Percentiles rank a stretch among this genome's conserved stretches.
Conservation (phyloP, 768 basidiomycete species). For the Candolleomyces eurysporus region DNA sequence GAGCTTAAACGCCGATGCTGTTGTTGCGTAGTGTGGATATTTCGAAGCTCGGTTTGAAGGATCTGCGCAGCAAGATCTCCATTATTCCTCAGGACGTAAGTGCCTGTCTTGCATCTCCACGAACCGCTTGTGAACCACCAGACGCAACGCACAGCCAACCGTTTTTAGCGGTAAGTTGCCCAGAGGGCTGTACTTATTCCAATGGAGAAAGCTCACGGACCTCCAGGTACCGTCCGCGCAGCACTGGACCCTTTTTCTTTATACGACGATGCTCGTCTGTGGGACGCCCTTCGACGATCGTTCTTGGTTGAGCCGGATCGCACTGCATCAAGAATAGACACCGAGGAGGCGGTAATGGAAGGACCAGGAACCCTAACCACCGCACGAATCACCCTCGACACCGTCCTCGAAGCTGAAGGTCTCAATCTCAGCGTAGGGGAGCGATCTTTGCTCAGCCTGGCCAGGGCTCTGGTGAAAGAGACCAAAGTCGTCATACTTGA, state of each 20-base stretch:
- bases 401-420: conserved; percentile 75
- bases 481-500: conserved; percentile 76
- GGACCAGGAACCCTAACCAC: conserved; percentile 5
- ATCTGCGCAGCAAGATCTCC: conserved; percentile 56
- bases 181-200: too few species aligned
- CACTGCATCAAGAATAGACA: conserved; percentile 36
- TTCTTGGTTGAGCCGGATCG: conserved; percentile 27
- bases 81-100: conserved; percentile 71
- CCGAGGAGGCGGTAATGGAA: conserved; percentile 39
- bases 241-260: conserved; percentile 59
- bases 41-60: conserved; percentile 61
- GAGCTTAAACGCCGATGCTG: conserved; percentile 11
- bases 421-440: conserved; percentile 70
- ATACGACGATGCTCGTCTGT: conserved; percentile 63
- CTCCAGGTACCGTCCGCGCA: conserved; percentile 49
- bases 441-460: conserved; percentile 72
- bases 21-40: conserved; percentile 52
- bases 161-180: too few species aligned
- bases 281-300: conserved; percentile 72
- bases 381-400: conserved; percentile 60
- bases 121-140: too few species aligned
- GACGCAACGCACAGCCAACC: too few species aligned
- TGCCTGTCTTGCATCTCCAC: background rate
- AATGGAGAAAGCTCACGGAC: conserved; percentile 9
- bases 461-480: conserved; percentile 77